Conservation (phyloP, 2,329 filamentous ascomycete species). For the Fusarium ramigenum region DNA sequence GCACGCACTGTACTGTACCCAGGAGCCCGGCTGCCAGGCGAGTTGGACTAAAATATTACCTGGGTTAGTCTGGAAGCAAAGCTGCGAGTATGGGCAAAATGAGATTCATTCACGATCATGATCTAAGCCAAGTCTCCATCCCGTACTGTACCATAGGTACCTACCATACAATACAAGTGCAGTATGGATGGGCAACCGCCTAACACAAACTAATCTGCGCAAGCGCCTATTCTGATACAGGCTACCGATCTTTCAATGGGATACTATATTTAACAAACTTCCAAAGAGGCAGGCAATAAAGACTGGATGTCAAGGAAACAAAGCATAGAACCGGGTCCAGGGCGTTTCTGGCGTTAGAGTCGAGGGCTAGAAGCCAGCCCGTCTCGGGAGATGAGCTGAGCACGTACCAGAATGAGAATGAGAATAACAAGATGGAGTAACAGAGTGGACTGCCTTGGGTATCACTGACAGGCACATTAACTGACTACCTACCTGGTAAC, state of each 20-base stretch:
- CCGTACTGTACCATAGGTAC: not conserved
- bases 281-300: not conserved
- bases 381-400: constrained; percentile 24
- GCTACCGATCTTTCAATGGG: not conserved
- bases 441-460: not conserved
- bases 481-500: not conserved
- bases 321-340: constrained; percentile 13
- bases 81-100: not conserved
- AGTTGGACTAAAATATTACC: not conserved
- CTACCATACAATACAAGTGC: not conserved
- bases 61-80: not conserved
- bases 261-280: not conserved
- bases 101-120: not conserved
- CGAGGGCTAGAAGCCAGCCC: constrained; percentile 16
- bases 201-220: not conserved
- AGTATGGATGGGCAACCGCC: not conserved
- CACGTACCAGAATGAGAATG: constrained; percentile 21
- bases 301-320: not conserved
- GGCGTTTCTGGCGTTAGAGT: constrained; percentile 29
- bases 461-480: not conserved
- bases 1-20: not conserved
- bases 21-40: not conserved
- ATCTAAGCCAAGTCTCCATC: not conserved
- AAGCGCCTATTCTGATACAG: not conserved
- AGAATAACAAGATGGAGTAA: not conserved